A percentile compares a stretch with the other conserved stretches of the same genome.
Evolutionary conservation across 2,329 filamentous ascomycete species (phyloP).

Genomic region (Cladosporium sp.): DNA sequence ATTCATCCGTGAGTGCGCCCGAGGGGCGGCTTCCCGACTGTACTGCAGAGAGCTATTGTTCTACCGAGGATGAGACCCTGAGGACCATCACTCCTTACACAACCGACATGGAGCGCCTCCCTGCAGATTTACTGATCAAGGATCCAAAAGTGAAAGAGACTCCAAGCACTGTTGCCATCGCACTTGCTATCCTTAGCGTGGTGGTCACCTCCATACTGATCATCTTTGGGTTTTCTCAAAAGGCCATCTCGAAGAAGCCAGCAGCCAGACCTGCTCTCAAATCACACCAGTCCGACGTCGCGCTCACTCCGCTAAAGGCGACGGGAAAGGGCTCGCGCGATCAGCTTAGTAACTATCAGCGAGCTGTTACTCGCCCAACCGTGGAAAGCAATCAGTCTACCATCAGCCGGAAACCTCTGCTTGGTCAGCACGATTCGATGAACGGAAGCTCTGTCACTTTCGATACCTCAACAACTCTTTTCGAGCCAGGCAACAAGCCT

Average conservation of each 20-base stretch:
- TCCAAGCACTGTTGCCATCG: conserved; percentile 13
- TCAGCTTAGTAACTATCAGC: not conserved
- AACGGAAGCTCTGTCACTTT: conserved; percentile 18
- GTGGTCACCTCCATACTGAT: conserved; percentile 14
- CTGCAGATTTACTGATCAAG: conserved; percentile 9
- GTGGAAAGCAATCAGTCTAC: conserved; percentile 15
- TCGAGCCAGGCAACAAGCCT: conserved; percentile 1
- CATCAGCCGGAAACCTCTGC: conserved; percentile 18
- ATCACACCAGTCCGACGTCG: conserved; percentile 14
- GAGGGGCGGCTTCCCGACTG: conserved; percentile 23
- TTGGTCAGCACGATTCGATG: conserved; percentile 19
- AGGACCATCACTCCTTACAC: conserved; percentile 24
- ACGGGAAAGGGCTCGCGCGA: not conserved
- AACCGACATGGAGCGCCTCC: conserved; percentile 11
- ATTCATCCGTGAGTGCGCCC: conserved; percentile 45
- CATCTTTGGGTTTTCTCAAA: conserved; percentile 8
- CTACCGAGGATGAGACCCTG: conserved; percentile 31
- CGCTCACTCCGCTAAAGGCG: not conserved
- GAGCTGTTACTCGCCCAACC: not conserved
- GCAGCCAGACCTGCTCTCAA: conserved; percentile 11
- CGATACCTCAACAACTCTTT: conserved; percentile 1
- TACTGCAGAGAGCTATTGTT: conserved; percentile 24
- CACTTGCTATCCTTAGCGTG: conserved; percentile 14
- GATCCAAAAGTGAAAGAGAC: not conserved
- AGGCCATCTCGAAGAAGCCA: conserved; percentile 13